Evolutionary conservation across 768 basidiomycete species (phyloP).

Genomic region (Phlebiopsis flavidoalba): DNA sequence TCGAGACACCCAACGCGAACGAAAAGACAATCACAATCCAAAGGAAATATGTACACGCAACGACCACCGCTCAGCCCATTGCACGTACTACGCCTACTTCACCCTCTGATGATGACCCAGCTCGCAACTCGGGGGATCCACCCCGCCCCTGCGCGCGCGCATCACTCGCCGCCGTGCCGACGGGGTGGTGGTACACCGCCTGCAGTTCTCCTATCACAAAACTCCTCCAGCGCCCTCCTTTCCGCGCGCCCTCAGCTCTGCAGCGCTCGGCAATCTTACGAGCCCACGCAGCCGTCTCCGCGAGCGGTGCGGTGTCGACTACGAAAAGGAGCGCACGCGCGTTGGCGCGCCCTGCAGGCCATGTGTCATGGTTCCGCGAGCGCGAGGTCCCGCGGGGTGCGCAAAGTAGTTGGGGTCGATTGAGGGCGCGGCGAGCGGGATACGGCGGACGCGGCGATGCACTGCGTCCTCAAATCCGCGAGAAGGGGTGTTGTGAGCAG

Average conservation of each 20-base stretch:
- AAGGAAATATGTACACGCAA: no score
- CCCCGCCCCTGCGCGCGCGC: neutral
- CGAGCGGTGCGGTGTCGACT: neutral
- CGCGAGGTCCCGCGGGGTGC: neutral
- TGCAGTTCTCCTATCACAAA: neutral
- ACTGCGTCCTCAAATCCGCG: slow-evolving; percentile 41
- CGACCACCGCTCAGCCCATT: no score
- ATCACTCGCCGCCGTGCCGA: slow-evolving; percentile 31
- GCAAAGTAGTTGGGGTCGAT: slow-evolving; percentile 24
- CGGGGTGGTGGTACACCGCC: slow-evolving; percentile 4
- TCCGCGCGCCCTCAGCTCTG: neutral
- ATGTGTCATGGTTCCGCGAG: neutral
- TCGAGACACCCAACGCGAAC: no score
- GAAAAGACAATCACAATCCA: no score
- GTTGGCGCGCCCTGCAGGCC: neutral
- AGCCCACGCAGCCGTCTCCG: neutral
- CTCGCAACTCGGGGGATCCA: no score
- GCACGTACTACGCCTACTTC: no score
- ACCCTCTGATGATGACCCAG: no score
- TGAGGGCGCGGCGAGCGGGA: slow-evolving; percentile 35
- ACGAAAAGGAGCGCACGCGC: neutral
- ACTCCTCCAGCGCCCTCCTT: neutral
- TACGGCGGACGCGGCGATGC: slow-evolving; percentile 21
- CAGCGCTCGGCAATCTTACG: neutral
- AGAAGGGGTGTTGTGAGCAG: slow-evolving; percentile 21